Evolutionary conservation across 169 alveolate species (phyloP).

Genomic region (Plasmodium inui): DNA sequence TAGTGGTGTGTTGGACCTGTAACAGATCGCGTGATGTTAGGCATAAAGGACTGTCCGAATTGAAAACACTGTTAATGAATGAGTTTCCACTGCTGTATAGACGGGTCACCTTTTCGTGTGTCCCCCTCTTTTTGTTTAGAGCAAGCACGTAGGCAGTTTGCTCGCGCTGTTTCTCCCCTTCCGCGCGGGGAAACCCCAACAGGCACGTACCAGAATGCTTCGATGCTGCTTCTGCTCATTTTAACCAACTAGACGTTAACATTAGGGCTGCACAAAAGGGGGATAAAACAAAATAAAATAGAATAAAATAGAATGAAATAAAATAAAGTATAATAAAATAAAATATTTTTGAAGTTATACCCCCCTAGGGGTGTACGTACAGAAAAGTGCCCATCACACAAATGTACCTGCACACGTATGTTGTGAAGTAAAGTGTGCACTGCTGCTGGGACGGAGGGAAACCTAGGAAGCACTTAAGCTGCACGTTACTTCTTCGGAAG

Average conservation of each 20-base stretch:
- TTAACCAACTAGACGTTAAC: background rate
- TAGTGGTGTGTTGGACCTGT: background rate
- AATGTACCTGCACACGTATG: background rate
- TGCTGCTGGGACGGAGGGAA: background rate
- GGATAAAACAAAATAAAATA: background rate
- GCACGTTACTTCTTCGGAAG: slow-evolving; percentile 5
- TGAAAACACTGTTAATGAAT: background rate
- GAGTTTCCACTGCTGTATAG: background rate
- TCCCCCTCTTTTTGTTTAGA: background rate
- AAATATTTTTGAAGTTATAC: background rate
- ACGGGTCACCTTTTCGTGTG: background rate
- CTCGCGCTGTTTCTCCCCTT: background rate
- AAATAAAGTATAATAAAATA: too few relatives aligned
- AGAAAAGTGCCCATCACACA: background rate
- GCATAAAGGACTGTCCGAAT: background rate
- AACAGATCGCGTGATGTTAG: background rate
- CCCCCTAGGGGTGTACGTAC: background rate
- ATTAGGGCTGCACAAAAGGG: background rate
- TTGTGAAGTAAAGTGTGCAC: background rate
- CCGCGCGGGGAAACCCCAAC: background rate
- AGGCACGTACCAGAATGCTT: background rate
- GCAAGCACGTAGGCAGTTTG: background rate
- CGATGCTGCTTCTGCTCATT: background rate
- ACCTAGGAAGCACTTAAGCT: background rate
- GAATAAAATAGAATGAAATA: too few relatives aligned